Percentiles rank a stretch among this genome's conserved stretches.
These are phyloP conservation scores for Trichoderma koningiopsis DNA, from an alignment of 2,329 filamentous ascomycete species.

Conservation along the genomic window DNA sequence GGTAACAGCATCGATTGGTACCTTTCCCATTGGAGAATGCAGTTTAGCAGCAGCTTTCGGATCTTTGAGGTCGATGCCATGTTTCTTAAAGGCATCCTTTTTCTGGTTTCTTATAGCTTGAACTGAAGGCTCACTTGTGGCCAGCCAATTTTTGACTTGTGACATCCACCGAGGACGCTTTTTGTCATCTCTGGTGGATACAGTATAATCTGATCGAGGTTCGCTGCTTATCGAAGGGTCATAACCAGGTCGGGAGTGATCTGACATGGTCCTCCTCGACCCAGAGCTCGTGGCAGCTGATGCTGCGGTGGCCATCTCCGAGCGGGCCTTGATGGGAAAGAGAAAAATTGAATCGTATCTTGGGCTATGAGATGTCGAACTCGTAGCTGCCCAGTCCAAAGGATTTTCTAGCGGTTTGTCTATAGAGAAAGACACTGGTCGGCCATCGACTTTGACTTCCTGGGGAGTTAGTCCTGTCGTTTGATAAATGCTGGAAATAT, in stretches of 20 bases:
- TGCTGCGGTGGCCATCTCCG: slow-evolving; percentile 11
- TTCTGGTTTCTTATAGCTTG: slow-evolving; percentile 52
- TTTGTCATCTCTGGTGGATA: slow-evolving; percentile 28
- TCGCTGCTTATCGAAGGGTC: slow-evolving; percentile 31
- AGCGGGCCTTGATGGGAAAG: not conserved
- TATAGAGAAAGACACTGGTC: slow-evolving; percentile 9
- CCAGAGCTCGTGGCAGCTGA: slow-evolving; percentile 1
- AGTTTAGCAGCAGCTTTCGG: slow-evolving; percentile 50
- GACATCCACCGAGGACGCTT: slow-evolving; percentile 43
- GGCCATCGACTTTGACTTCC: not conserved
- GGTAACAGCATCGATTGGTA: slow-evolving; percentile 50
- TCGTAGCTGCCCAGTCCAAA: slow-evolving; percentile 13
- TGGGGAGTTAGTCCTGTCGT: not conserved
- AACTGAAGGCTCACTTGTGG: slow-evolving; percentile 52
- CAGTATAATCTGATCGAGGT: slow-evolving; percentile 18
- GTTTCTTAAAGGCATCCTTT: slow-evolving; percentile 45
- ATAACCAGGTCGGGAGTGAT: slow-evolving; percentile 32
- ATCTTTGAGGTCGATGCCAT: slow-evolving; percentile 48
- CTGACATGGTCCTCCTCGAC: slow-evolving; percentile 24
- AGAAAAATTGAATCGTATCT: slow-evolving; percentile 2
- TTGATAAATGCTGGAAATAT: not conserved
- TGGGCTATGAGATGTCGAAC: not conserved
- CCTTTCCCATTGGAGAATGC: slow-evolving; percentile 48
- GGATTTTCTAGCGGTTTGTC: not conserved
- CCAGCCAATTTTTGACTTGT: slow-evolving; percentile 53